Evolutionary conservation across 257 asterid genomes (phyloP).

Genomic region (Scutellaria galericulata): DNA sequence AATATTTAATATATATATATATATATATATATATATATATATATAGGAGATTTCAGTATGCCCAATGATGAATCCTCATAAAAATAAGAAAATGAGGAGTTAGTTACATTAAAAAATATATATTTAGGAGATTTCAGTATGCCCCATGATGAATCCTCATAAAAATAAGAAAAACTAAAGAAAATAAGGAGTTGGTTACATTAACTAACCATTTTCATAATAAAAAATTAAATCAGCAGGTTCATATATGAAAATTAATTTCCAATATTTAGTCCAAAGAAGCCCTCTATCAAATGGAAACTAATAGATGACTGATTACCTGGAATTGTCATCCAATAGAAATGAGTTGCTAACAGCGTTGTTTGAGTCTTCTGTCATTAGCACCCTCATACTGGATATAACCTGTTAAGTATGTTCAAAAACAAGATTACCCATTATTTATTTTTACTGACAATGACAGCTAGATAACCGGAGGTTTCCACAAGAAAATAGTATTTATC

Average conservation of each 20-base stretch:
- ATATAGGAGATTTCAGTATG: too few relatives aligned
- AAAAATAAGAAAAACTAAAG: too few relatives aligned
- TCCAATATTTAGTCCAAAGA: background rate
- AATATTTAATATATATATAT: too few relatives aligned
- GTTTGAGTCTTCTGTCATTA: conserved; percentile 96
- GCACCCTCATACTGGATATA: conserved; percentile 92
- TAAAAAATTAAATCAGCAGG: background rate
- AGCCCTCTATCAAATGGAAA: background rate
- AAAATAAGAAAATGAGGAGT: too few relatives aligned
- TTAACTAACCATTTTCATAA: background rate
- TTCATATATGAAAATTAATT: too few relatives aligned
- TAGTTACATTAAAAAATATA: too few relatives aligned
- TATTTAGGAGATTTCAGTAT: too few relatives aligned
- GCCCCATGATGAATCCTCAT: too few relatives aligned
- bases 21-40: too few relatives aligned
- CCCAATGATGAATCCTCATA: too few relatives aligned
- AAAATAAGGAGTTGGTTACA: too few relatives aligned
- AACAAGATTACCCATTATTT: conserved; percentile 11
- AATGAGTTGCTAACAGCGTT: conserved; percentile 82
- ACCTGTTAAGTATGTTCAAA: conserved; percentile 56
- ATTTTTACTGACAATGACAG: background rate
- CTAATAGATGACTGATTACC: conserved; percentile 46
- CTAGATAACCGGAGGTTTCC: background rate
- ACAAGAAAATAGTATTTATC: background rate
- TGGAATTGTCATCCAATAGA: conserved; percentile 91